Base-by-base conservation (phyloP, 176 grass and related monocot genomes). In the Aechmea fasciata region DNA sequence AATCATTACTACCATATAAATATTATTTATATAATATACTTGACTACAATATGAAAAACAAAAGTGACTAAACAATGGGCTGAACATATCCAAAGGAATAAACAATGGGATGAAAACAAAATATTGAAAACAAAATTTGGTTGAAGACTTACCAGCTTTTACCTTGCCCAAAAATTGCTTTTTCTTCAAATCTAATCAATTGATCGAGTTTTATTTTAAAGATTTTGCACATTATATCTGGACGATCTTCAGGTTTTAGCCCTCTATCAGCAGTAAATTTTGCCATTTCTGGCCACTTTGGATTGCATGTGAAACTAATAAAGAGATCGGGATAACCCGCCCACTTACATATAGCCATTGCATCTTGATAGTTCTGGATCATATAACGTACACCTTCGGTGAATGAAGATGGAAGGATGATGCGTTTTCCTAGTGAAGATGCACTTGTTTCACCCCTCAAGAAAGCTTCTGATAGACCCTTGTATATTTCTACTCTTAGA, bases 261-360 rank as follows among this genome's bases (percentile, higher is more conserved):
- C 78, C 64, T 15, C 12, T 47, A 47, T 63, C 63, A 0, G 2
- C 48, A 57, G 0, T 67, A 51, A 48, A 69, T 73, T 3, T 63
- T 15, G 0, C 69, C 11, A 84, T 84, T 48, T 80, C 76, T 20
- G 33, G 65, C 77, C 78, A 85, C 11, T 51, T 48, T 29, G 67
- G 68, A 19, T 80, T 84, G 57, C 20, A 79, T 2, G 57, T 79
- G 11, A 72, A 79, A 1, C 41, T 79, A 5, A 52, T 54, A 13
- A 79, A 79, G 0, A 72, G 13, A 14, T 72, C 1, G 1, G 7
- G 33, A 12, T 50, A 41, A 1, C 77, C 77, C 29, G n/a, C 48
- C 3, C 23, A 50, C 11, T 14, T 18, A 24, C 55, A 80, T 9
- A 80, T 67, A 0, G 9, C 22, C 22, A 80, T 47, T 3, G 47